These are phyloP conservation scores for Gyrodon lividus DNA, from an alignment of 768 basidiomycete genomes.

Conservation along the genomic window DNA sequence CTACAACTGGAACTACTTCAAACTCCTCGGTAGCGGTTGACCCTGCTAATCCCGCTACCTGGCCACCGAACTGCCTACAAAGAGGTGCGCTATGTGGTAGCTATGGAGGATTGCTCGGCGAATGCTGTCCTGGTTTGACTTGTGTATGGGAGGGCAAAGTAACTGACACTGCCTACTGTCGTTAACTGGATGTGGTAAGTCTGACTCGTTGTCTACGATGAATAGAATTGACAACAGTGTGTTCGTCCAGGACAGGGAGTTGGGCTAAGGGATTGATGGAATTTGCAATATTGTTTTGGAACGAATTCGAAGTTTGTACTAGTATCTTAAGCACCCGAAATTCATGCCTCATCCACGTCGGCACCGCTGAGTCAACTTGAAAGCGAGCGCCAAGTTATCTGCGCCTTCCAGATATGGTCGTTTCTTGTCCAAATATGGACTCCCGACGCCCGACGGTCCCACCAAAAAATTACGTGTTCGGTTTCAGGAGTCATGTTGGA, in stretches of 20 bases:
- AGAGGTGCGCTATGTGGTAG: neutral
- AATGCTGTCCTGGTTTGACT: neutral
- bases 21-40: neutral
- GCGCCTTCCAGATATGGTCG: neutral
- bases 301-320: too few relatives aligned
- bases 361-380: too few relatives aligned
- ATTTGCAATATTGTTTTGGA: too few relatives aligned
- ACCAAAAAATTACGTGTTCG: neutral
- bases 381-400: too few relatives aligned
- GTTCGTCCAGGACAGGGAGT: too few relatives aligned
- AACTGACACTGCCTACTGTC: too few relatives aligned
- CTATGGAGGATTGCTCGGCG: neutral
- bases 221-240: too few relatives aligned
- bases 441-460: neutral
- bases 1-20: neutral
- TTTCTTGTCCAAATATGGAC: neutral
- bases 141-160: neutral
- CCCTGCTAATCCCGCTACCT: neutral
- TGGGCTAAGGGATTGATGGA: too few relatives aligned
- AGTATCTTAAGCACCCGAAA: too few relatives aligned
- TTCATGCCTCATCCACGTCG: too few relatives aligned
- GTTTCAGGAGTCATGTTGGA: conserved; percentile 1
- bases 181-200: too few relatives aligned
- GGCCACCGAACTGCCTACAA: neutral
- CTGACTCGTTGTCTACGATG: too few relatives aligned